Conservation (phyloP, 768 basidiomycete species). For the Boletus reticulatus region DNA sequence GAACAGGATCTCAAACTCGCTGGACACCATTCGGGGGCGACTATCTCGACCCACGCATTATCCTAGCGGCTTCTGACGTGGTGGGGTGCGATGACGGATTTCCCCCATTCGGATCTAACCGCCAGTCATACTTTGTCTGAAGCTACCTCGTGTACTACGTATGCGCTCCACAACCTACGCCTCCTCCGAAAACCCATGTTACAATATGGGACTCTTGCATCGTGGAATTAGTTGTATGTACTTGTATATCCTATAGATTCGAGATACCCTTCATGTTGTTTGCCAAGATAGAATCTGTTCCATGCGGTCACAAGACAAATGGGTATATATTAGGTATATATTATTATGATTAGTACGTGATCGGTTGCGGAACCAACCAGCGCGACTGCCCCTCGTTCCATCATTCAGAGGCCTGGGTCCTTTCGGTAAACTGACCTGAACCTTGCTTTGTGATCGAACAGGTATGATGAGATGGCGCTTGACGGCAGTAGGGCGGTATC, state of each 20-base stretch:
- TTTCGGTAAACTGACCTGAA: not conserved
- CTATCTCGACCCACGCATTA: conserved; percentile 29
- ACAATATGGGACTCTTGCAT: conserved; percentile 11
- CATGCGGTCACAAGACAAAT: not conserved
- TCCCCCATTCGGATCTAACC: conserved; percentile 45
- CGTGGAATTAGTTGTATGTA: conserved; percentile 21
- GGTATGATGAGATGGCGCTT: not conserved
- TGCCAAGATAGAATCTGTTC: not conserved
- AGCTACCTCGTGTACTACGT: not conserved
- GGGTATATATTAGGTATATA: not conserved
- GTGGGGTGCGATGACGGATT: conserved; percentile 39
- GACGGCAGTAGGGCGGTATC: not conserved
- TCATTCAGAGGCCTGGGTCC: not conserved
- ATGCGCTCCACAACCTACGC: too few species aligned
- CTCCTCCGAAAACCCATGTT: not conserved
- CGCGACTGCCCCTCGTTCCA: not conserved
- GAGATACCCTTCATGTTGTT: conserved; percentile 22
- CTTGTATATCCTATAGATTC: conserved; percentile 18
- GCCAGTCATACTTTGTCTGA: conserved; percentile 34
- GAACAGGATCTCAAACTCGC: conserved; percentile 6
- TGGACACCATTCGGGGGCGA: conserved; percentile 34
- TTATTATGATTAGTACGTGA: conserved; percentile 12
- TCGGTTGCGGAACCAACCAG: not conserved
- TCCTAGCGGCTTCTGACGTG: conserved; percentile 30
- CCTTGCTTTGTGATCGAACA: not conserved